Conservation (phyloP, 2,329 filamentous ascomycete genomes). For the Alternaria infectoria region DNA sequence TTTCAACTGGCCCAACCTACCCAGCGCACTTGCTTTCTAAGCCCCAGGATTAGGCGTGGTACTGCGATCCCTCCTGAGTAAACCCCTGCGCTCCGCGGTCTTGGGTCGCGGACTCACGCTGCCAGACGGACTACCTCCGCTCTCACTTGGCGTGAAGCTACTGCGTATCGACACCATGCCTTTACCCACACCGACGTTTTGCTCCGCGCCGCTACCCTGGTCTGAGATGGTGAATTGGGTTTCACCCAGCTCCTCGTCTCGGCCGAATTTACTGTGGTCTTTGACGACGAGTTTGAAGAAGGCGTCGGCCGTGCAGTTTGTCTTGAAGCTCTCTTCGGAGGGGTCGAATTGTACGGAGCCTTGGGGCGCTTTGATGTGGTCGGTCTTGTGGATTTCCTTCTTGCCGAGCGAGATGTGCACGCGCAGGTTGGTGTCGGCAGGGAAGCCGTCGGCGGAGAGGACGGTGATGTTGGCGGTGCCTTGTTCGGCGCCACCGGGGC, state of each 20-base stretch:
- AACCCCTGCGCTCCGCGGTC: slow-evolving; percentile 47
- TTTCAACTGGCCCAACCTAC: neutral
- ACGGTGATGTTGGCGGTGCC: slow-evolving; percentile 84
- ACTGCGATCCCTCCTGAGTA: slow-evolving; percentile 50
- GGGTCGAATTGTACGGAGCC: slow-evolving; percentile 61
- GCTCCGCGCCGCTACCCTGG: slow-evolving; percentile 69
- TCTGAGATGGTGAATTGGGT: slow-evolving; percentile 92
- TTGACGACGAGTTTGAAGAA: slow-evolving; percentile 88
- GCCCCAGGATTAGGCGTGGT: slow-evolving; percentile 2
- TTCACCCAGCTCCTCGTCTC: slow-evolving; percentile 84
- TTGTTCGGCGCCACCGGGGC: slow-evolving; percentile 60
- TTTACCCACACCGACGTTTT: slow-evolving; percentile 74
- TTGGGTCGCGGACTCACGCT: slow-evolving; percentile 35
- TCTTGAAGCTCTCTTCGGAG: slow-evolving; percentile 73
- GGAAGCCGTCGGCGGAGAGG: slow-evolving; percentile 78
- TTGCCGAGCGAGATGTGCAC: slow-evolving; percentile 70
- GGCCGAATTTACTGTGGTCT: slow-evolving; percentile 83
- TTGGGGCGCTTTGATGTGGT: slow-evolving; percentile 76
- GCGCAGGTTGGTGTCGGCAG: slow-evolving; percentile 77
- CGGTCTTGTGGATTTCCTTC: slow-evolving; percentile 90
- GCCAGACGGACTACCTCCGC: slow-evolving; percentile 33
- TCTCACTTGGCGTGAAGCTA: slow-evolving; percentile 65
- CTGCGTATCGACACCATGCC: slow-evolving; percentile 77
- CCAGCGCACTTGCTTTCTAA: neutral
- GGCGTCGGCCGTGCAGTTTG: slow-evolving; percentile 78